Percentiles rank a stretch among this genome's conserved stretches.
Evolutionary conservation across 805 yeast species (phyloP).

Genomic region (Monosporozyma solicola): DNA sequence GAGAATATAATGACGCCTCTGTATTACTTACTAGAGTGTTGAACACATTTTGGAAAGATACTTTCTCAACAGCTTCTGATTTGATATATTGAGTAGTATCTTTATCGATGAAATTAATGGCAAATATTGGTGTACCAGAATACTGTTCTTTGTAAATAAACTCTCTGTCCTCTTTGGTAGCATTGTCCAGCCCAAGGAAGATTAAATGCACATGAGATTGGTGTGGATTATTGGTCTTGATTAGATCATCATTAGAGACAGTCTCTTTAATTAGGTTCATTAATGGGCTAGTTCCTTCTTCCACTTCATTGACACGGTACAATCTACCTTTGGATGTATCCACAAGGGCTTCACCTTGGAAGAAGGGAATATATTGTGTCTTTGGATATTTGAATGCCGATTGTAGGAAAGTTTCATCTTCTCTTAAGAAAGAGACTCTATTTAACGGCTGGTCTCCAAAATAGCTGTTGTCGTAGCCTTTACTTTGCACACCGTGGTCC

Average conservation of each 20-base stretch:
- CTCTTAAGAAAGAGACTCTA: conserved; percentile 49
- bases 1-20: conserved; percentile 66
- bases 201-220: conserved; percentile 15
- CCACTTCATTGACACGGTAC: background rate
- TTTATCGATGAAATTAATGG: conserved; percentile 40
- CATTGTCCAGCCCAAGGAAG: conserved; percentile 17
- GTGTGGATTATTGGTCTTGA: background rate
- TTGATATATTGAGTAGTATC: conserved; percentile 1
- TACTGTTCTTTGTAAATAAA: conserved; percentile 36
- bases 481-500: background rate
- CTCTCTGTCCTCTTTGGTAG: background rate
- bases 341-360: conserved; percentile 26
- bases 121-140: conserved; percentile 56
- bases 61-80: conserved; percentile 2
- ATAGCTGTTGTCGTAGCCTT: conserved; percentile 5
- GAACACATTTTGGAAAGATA: conserved; percentile 9
- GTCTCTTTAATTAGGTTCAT: background rate
- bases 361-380: conserved; percentile 34
- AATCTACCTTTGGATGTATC: background rate
- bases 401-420: conserved; percentile 39
- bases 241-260: background rate
- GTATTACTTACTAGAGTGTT: conserved; percentile 13
- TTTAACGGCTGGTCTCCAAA: conserved; percentile 45
- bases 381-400: conserved; percentile 34
- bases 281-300: background rate